Evolutionary conservation across 1,139 yeast genomes (phyloP).

Genomic region (Zygosaccharomyces pseudobailii): DNA sequence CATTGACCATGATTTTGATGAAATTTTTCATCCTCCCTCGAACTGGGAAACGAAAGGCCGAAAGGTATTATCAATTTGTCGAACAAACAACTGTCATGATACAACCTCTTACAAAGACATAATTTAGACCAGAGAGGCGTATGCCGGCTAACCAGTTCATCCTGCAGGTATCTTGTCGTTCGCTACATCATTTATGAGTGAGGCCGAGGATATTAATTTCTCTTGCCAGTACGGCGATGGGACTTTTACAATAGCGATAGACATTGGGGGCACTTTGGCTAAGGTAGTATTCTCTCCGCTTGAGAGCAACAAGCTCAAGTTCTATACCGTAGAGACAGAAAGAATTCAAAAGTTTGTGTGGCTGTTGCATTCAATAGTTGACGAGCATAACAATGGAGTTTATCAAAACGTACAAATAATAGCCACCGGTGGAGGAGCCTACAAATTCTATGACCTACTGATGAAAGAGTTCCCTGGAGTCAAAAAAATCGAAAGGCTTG

Average conservation of each 20-base stretch:
- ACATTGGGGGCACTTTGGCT: conserved; percentile 91
- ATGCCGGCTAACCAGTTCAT: background rate
- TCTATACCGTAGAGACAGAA: conserved; percentile 83
- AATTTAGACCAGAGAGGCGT: background rate
- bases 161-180: background rate
- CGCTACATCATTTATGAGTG: conserved; percentile 1
- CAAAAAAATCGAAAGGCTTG: conserved; percentile 44
- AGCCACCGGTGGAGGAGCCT: conserved; percentile 99
- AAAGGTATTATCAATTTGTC: background rate
- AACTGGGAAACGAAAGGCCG: background rate
- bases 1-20: background rate
- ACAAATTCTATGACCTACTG: conserved; percentile 71
- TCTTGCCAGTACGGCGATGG: conserved; percentile 33
- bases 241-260: conserved; percentile 53
- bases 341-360: conserved; percentile 67
- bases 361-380: conserved; percentile 36
- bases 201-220: conserved; percentile 23
- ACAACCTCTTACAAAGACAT: background rate
- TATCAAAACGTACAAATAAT: conserved; percentile 60
- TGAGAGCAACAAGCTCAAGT: conserved; percentile 74
- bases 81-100: background rate
- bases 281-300: conserved; percentile 78
- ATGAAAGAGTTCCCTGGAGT: conserved; percentile 49
- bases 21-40: conserved; percentile 1
- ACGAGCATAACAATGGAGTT: conserved; percentile 20